phyloP scores from a whole-genome alignment of 768 basidiomycete genomes.

The Auriscalpium microsporum region DNA sequence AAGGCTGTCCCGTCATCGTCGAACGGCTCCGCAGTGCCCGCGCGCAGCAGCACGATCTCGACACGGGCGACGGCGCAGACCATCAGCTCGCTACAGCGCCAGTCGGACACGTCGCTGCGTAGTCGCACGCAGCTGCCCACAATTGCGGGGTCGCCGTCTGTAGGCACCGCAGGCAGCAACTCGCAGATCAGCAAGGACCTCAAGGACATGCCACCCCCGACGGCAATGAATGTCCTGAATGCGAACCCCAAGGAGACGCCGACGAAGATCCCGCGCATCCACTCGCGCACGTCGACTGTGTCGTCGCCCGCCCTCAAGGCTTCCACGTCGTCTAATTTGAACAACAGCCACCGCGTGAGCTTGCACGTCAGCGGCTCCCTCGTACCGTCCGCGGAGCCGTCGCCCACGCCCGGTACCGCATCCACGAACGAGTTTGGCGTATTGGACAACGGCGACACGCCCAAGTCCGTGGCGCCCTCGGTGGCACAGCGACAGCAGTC shows the following conservation, averaged over 20 bases:
- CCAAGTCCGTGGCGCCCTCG: constrained; percentile 36
- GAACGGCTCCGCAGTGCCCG: constrained; percentile 33
- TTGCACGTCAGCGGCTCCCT: constrained; percentile 36
- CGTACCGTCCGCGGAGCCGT: constrained; percentile 53
- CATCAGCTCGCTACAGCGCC: constrained; percentile 80
- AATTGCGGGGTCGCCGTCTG: constrained; percentile 90
- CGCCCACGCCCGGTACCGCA: constrained; percentile 42
- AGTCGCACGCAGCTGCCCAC: constrained; percentile 73
- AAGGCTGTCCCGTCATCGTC: constrained; percentile 46
- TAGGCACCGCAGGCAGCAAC: constrained; percentile 50
- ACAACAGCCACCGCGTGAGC: constrained; percentile 54
- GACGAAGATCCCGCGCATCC: constrained; percentile 88
- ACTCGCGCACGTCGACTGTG: constrained; percentile 71
- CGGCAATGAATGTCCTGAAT: constrained; percentile 42
- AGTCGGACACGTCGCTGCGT: constrained; percentile 75
- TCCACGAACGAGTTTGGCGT: constrained; percentile 75
- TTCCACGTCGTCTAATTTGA: constrained; percentile 33
- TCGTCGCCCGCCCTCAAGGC: constrained; percentile 63
- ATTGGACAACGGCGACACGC: constrained; percentile 50
- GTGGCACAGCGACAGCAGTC: constrained; percentile 40
- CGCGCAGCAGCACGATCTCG: constrained; percentile 39
- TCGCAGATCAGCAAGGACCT: constrained; percentile 35
- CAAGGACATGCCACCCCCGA: constrained; percentile 49
- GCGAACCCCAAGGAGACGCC: constrained; percentile 72
- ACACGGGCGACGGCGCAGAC: constrained; percentile 76